Percentiles rank a stretch among this genome's conserved stretches.
phyloP scores from a whole-genome alignment of 1,284 basidiomycete genomes.

The Leccinum variabile region DNA sequence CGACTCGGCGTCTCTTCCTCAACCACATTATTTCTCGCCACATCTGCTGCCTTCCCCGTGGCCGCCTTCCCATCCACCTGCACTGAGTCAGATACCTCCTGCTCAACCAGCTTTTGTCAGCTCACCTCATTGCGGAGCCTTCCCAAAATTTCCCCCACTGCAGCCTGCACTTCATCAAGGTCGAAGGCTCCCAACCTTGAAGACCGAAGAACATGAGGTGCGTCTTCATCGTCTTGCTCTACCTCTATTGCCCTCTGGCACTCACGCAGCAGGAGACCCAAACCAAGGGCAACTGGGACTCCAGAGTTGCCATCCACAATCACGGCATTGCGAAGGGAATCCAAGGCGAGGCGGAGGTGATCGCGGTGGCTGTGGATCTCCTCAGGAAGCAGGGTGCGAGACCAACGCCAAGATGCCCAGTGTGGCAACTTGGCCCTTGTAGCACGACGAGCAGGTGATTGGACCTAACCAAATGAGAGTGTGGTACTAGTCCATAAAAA shows the following conservation, averaged over 20 bases:
- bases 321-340: background rate
- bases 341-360: background rate
- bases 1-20: background rate
- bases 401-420: background rate
- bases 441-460: background rate
- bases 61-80: too few species aligned
- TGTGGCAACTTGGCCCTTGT: background rate
- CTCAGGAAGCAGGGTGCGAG: background rate
- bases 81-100: background rate
- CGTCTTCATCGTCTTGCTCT: background rate
- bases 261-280: background rate
- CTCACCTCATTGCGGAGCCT: background rate
- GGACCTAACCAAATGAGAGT: background rate
- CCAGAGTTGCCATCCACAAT: background rate
- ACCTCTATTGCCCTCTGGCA: background rate
- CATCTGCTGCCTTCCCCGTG: too few species aligned
- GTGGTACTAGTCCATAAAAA: background rate
- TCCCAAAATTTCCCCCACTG: background rate
- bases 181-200: background rate
- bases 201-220: background rate
- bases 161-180: background rate
- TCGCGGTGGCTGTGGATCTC: background rate
- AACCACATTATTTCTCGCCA: background rate
- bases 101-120: background rate
- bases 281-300: background rate